A percentile compares a stretch with the other conserved stretches of the same genome.
Evolutionary conservation across 495 filamentous ascomycete genomes (phyloP).

Genomic region (Daldinia bambusicola): DNA sequence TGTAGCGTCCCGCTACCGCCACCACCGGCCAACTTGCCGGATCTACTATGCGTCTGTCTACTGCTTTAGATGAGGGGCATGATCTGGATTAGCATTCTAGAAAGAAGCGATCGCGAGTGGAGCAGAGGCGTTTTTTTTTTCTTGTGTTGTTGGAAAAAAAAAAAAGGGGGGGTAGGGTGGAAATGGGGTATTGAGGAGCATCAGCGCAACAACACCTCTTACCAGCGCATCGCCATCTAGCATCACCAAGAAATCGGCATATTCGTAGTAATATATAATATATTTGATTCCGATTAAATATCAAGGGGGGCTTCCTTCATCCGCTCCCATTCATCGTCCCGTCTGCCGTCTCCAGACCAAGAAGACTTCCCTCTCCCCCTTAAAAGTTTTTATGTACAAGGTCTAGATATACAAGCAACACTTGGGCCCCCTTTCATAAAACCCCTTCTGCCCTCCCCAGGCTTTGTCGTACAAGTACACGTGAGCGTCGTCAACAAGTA

Average conservation of each 20-base stretch:
- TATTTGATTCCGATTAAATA: background rate
- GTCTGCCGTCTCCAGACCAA: background rate
- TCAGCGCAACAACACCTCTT: background rate
- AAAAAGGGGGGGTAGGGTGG: no score
- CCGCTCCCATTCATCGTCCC: background rate
- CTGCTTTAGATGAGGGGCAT: no score
- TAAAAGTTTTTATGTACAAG: conserved; percentile 8
- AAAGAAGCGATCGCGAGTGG: background rate
- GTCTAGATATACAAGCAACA: background rate
- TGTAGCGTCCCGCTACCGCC: conserved; percentile 9
- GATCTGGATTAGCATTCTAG: background rate
- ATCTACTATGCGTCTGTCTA: background rate
- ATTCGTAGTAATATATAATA: background rate
- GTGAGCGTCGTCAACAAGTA: conserved; percentile 26
- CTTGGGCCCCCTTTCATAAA: no score
- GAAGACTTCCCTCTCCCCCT: background rate
- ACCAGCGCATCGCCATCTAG: background rate
- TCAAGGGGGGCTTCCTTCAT: background rate
- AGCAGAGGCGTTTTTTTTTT: no score
- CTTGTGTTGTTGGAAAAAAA: no score
- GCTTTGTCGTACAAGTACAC: conserved; percentile 35
- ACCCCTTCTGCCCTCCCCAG: background rate
- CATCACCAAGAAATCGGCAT: background rate
- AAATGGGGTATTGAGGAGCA: no score
- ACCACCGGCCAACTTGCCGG: background rate